Evolutionary conservation across 805 yeast species (phyloP), one percentile per base, ranked within the genome.

Genomic region (Metschnikowia gelsemii): DNA sequence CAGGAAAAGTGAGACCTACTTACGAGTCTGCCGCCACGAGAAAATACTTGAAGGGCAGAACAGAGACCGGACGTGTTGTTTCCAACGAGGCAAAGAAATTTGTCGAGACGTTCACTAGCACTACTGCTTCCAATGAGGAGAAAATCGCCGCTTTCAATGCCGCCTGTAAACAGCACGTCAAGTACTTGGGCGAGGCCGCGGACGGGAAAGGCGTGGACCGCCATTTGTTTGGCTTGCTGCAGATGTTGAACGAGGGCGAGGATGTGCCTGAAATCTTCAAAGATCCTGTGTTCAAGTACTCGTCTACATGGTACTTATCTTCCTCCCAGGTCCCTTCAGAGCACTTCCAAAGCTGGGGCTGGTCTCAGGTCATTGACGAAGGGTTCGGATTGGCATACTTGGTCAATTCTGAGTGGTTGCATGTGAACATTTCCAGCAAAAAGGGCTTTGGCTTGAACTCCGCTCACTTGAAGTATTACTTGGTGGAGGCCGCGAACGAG

Each of bases 1-100:
- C 87, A 29, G 95, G 96, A 17, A 78, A 75, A 40, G 72, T 80
- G 40, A 77, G 91, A 58, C 96, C 97, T 49, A 91, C 97, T 9
- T 91, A 91, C 66, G 99, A 91, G 66, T 83, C 96, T 38, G 96
- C 97, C 2, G 87, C 98, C 16, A 91, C 97, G 2, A 80, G 98
- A 64, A 83, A 80, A 61, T 91, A 75, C 64, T 84, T 80, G 58
- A 81, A 78, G 57, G 99, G 99, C 42, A 80, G 99, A 63, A 91
- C 98, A 7, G 99, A 91, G 66, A 85, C 96, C 18, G 88, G 93
- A 47, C 78, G 99, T 57, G 70, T 88, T 4, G 96, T 87, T 8
- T 81, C 96, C 7, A 60, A 61, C 38, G 95, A 84, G 59, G 76
- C 88, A 19, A 70, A 76, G 35, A 69, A 70, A 24, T 86, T 89